phyloP scores from a whole-genome alignment of 164 flowering plant genomes.

The Kalanchoe fedtschenkoi region DNA sequence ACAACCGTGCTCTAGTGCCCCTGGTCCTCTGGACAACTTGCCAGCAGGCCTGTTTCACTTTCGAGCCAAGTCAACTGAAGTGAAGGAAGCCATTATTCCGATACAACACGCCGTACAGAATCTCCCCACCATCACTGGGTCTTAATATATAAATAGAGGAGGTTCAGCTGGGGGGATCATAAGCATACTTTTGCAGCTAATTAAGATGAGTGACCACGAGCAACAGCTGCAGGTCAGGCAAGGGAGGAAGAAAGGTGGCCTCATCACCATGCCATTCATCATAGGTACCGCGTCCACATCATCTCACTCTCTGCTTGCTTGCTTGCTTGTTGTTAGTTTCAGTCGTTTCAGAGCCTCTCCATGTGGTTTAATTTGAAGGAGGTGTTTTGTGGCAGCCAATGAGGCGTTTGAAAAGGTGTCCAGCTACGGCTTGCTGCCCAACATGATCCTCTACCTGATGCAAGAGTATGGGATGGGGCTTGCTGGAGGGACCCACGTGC shows the following conservation, averaged over 20 bases:
- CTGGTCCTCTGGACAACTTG: no score
- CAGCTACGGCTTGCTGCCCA: conserved; percentile 1
- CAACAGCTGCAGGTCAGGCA: conserved; percentile 1
- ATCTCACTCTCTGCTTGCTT: not conserved
- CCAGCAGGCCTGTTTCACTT: no score
- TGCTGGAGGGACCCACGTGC: not conserved
- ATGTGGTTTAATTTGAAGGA: no score
- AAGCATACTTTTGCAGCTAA: not conserved
- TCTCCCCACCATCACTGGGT: no score
- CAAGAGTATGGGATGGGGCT: conserved; percentile 1
- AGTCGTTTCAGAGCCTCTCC: not conserved
- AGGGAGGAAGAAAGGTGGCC: conserved; percentile 25
- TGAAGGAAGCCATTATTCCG: no score
- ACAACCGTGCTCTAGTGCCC: no score
- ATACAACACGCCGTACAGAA: no score
- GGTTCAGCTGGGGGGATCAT: no score
- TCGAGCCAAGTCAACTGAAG: no score
- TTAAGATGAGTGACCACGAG: conserved; percentile 2
- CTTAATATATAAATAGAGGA: not conserved
- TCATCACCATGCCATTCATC: conserved; percentile 44
- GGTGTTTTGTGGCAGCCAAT: conserved; percentile 1
- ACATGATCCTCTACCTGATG: conserved; percentile 2
- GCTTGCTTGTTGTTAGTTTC: not conserved
- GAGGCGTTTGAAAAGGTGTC: conserved; percentile 5
- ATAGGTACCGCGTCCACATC: conserved; percentile 26